Base-by-base conservation (phyloP, 2,329 filamentous ascomycete genomes). In the Metarhizium robertsii region DNA sequence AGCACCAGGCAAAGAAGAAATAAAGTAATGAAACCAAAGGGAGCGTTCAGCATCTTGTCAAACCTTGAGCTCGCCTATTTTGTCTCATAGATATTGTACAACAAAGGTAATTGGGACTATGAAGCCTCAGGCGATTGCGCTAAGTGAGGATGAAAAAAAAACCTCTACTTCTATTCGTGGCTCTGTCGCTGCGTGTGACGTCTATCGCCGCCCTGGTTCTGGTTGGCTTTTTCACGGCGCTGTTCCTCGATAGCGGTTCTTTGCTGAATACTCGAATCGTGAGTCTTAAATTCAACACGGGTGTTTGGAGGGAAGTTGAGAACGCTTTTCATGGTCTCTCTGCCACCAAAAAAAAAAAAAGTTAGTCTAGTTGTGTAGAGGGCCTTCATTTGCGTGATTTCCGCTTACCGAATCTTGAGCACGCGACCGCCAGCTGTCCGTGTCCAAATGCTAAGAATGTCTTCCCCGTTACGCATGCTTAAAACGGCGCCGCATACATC, bases 381-480 rank as follows among this genome's bases (percentile, higher is more conserved):
- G 40, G 10, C 2, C 10, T 14, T 14, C 38, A 30, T 43, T 48
- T 13, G 11, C 16, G 25, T 20, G 42, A 45, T 6, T 10, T 18
- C 42, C 20, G 16, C 84, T 64, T 81, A 95, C 88, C 92, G 86
- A 66, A 99, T 96, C 78, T 95, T 96, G 64, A 97, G 87, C 71
- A 96, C 95, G 65, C 90, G 86, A 60, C 91, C 90, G 48, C 91
- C 92, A 66, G 95, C 90, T 65, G 90, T 94, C 71, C 91, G 88
- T 55, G 92, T 95, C 94, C 94, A 99, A 68, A 99, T 91, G 74
- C 91, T 96, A 71, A 99, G 80, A 59, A 97, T 95, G 68, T 99
- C 94, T 74, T 99, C 94, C 47, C 92, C 92, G 66, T 92, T 95
- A 59, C 94, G 83, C 60, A 99, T 89, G 69, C 92, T 97, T 47